phyloP scores from a whole-genome alignment of 1,139 yeast genomes.

The Nadsonia commutata region DNA sequence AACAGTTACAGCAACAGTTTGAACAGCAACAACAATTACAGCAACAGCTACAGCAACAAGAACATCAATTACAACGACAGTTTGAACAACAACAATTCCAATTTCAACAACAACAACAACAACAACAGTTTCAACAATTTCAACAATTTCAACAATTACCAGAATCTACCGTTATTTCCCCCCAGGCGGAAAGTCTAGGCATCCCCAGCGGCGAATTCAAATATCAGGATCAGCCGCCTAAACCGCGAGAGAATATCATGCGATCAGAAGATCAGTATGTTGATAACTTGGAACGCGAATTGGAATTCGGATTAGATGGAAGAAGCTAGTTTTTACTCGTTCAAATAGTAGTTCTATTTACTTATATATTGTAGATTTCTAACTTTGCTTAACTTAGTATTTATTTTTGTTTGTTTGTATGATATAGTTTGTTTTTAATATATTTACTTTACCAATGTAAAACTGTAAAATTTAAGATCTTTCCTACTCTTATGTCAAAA shows the following conservation, averaged over 20 bases:
- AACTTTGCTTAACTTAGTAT: too few relatives aligned
- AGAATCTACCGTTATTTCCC: constrained; percentile 1
- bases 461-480: too few relatives aligned
- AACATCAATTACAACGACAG: constrained; percentile 11
- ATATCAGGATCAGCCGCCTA: constrained; percentile 29
- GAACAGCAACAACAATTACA: constrained; percentile 9
- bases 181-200: constrained; percentile 13
- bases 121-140: constrained; percentile 11
- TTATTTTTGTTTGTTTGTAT: too few relatives aligned
- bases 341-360: neutral
- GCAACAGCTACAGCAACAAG: constrained; percentile 12
- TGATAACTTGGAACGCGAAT: constrained; percentile 38
- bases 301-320: constrained; percentile 46
- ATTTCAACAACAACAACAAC: constrained; percentile 17
- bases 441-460: too few relatives aligned
- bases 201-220: constrained; percentile 25
- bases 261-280: constrained; percentile 15
- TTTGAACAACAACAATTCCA: constrained; percentile 13
- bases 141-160: constrained; percentile 16
- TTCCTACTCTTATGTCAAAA: too few relatives aligned
- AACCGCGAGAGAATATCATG: constrained; percentile 27
- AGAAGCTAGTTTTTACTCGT: neutral
- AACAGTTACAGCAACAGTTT: constrained; percentile 13
- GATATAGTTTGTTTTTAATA: too few relatives aligned
- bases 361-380: neutral